Base-by-base conservation (phyloP, 176 grass and related monocot species). In the Dendrocalamus sinicus region DNA sequence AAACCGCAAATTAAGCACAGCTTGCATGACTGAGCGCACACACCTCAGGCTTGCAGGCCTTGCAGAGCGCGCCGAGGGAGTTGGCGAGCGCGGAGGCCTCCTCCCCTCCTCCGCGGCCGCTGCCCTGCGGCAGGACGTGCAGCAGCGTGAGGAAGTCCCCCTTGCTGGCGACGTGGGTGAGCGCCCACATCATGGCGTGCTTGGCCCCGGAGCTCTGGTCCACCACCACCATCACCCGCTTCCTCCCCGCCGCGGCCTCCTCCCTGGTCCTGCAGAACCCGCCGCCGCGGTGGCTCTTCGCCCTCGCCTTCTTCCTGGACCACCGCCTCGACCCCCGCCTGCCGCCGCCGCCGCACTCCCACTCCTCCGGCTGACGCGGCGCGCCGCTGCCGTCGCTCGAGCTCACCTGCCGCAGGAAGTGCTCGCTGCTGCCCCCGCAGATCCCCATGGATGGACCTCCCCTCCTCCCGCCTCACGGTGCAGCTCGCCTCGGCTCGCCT, bases 171-270 rank as follows among this genome's bases (percentile, higher is more conserved):
- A 96, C 90, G 75, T 96, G 96, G 41, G 90, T 92, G 55, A 96
- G 92, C 70, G 96, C 91, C 97, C 94, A 99, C 94, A 99, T 92
- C 96, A 96, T 96, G 81, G 93, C 93, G 84, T 99, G 90, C 94
- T 92, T 96, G 24, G 96, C 88, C 24, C 92, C 79, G 37, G 81
- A 85, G 89, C 92, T 96, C 59, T 94, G 87, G 73, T 99, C 96
- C 61, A 99, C 89, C 87, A 99, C 93, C 75, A 99, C 97, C 90
- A 99, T 90, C 66, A 94, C 90, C 59, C 90, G 86, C 88, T 94
- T 99, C 84, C 91, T 94, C 59, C 83, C 92, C 17, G 72, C 77
- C 0, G 76, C 75, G 8, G 85, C 63, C 78, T 88, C 83, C 77
- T 81, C 57, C 84, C 69, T 24, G 46, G 59, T 44, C 47, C 76